These are phyloP conservation scores for Coleophoma eucalyptorum DNA, from an alignment of 2,329 filamentous ascomycete species.

Conservation along the genomic window DNA sequence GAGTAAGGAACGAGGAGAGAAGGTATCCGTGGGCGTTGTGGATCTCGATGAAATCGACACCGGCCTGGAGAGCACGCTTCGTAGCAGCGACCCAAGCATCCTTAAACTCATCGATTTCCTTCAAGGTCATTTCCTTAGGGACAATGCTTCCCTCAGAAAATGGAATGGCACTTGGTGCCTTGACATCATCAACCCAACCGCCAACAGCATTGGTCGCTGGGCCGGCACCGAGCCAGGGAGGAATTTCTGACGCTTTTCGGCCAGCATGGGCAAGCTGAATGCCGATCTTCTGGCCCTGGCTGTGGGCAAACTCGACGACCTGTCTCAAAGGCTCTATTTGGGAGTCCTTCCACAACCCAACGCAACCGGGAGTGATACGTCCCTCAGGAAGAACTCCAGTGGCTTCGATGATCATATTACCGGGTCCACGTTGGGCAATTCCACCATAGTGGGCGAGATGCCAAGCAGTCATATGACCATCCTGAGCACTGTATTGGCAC, in stretches of 20 bases:
- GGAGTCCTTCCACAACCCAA: conserved; percentile 28
- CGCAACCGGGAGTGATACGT: conserved; percentile 30
- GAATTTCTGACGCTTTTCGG: conserved; percentile 21
- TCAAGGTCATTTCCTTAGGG: conserved; percentile 52
- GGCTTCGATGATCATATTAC: conserved; percentile 28
- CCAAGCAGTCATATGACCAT: conserved; percentile 4
- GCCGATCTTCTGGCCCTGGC: conserved; percentile 25
- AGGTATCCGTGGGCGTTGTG: conserved; percentile 63
- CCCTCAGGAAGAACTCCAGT: conserved; percentile 27
- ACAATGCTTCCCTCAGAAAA: conserved; percentile 8
- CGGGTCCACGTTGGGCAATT: conserved; percentile 23
- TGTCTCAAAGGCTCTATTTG: conserved; percentile 28
- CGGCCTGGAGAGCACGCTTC: conserved; percentile 32
- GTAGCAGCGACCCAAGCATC: conserved; percentile 26
- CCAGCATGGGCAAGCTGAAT: conserved; percentile 29
- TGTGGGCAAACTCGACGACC: conserved; percentile 25
- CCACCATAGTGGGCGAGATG: conserved; percentile 9
- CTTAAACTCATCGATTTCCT: conserved; percentile 28
- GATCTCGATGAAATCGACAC: conserved; percentile 58
- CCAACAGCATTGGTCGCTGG: conserved; percentile 27
- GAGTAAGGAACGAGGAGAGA: conserved; percentile 58
- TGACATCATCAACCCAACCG: conserved; percentile 31
- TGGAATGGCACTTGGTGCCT: conserved; percentile 43
- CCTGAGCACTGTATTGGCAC: conserved; percentile 52
- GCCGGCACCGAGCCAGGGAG: conserved; percentile 36